phyloP scores from a whole-genome alignment of 2,329 filamentous ascomycete species.

The Hymenoscyphus scutula region DNA sequence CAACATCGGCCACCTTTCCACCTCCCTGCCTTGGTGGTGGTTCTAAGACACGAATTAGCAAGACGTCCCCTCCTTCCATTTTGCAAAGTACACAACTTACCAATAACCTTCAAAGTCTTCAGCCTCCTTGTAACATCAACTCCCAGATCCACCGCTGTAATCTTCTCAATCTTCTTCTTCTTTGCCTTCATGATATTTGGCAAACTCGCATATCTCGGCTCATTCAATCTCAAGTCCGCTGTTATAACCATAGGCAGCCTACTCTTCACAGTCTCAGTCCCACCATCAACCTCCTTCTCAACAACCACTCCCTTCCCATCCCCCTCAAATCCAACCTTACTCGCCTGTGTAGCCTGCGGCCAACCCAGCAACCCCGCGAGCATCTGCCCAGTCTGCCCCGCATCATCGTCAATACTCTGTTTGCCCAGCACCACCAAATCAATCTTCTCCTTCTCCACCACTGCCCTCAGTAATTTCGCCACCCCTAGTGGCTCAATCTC shows the following conservation, averaged over 20 bases:
- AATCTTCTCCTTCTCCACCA: slow-evolving; percentile 79
- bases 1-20: slow-evolving; percentile 95
- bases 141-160: slow-evolving; percentile 78
- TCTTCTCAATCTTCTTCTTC: slow-evolving; percentile 98
- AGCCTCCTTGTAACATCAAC: slow-evolving; percentile 72
- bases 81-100: slow-evolving; percentile 46
- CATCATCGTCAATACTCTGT: slow-evolving; percentile 97
- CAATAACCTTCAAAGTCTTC: slow-evolving; percentile 86
- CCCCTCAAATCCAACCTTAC: slow-evolving; percentile 71
- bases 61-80: not conserved
- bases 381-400: slow-evolving; percentile 97
- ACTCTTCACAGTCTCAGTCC: slow-evolving; percentile 82
- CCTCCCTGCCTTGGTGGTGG: slow-evolving; percentile 85
- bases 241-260: slow-evolving; percentile 92
- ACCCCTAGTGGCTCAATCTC: slow-evolving; percentile 87
- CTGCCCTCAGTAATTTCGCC: slow-evolving; percentile 80
- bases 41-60: slow-evolving; percentile 51
- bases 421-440: slow-evolving; percentile 95
- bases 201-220: slow-evolving; percentile 90
- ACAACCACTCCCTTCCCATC: slow-evolving; percentile 71
- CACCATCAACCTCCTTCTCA: slow-evolving; percentile 90
- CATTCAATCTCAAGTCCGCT: slow-evolving; percentile 90
- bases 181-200: slow-evolving; percentile 99
- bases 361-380: slow-evolving; percentile 87
- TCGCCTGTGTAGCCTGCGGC: slow-evolving; percentile 93